phyloP scores from a whole-genome alignment of 768 basidiomycete species.

The Omphalotus guepiniiformis region DNA sequence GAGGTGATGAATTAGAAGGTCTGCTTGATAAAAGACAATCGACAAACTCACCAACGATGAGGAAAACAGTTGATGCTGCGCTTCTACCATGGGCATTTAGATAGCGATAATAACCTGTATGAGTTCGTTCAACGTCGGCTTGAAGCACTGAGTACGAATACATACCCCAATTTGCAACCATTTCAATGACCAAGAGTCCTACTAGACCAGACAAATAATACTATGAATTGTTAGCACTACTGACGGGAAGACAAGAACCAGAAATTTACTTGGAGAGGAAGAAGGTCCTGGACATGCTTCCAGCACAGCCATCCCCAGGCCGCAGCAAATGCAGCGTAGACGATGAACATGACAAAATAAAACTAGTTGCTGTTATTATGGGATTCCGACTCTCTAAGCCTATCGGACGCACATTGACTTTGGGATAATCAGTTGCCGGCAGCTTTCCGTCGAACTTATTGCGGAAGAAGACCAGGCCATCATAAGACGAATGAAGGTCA shows the following conservation, averaged over 20 bases:
- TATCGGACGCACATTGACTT: conserved; percentile 72
- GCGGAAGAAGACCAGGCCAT: conserved; percentile 76
- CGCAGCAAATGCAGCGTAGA: conserved; percentile 65
- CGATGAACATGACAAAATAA: conserved; percentile 78
- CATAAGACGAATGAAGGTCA: conserved; percentile 73
- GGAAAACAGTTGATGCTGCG: conserved; percentile 77
- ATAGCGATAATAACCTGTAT: conserved; percentile 85
- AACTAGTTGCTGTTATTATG: conserved; percentile 47
- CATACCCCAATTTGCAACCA: conserved; percentile 87
- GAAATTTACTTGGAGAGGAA: conserved; percentile 75
- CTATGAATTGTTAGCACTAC: conserved; percentile 31
- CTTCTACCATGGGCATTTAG: conserved; percentile 83
- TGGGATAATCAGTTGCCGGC: conserved; percentile 93
- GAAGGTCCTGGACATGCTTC: conserved; percentile 72
- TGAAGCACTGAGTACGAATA: conserved; percentile 7
- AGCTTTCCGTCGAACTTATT: conserved; percentile 88
- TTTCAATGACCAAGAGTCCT: conserved; percentile 85
- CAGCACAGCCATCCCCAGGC: conserved; percentile 86
- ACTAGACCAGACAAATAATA: conserved; percentile 90
- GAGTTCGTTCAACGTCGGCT: conserved; percentile 9
- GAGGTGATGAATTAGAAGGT: not conserved
- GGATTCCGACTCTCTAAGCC: not conserved
- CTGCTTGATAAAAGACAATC: not conserved
- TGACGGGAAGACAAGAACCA: not conserved
- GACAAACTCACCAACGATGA: conserved; percentile 72